phyloP scores from a whole-genome alignment of 441 rosid genomes.

The Bruguiera hainesii region DNA sequence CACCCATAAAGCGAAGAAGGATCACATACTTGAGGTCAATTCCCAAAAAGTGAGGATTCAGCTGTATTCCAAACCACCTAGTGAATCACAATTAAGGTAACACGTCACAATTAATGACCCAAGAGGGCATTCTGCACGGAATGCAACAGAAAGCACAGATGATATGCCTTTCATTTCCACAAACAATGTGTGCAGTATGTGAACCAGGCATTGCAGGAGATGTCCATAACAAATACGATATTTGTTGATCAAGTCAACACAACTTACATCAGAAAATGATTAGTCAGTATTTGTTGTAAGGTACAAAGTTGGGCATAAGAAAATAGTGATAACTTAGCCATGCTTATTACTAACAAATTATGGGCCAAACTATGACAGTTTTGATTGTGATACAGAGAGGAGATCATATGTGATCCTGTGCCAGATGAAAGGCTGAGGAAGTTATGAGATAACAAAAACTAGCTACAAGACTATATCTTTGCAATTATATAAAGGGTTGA shows the following conservation, averaged over 20 bases:
- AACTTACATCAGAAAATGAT: not conserved
- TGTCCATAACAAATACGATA: not conserved
- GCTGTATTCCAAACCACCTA: slow-evolving; percentile 95
- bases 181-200: not conserved
- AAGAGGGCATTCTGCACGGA: slow-evolving; percentile 6
- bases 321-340: not conserved
- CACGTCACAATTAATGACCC: slow-evolving; percentile 5
- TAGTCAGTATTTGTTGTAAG: not conserved
- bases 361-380: not conserved
- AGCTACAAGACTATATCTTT: not conserved
- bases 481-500: not conserved
- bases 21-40: slow-evolving; percentile 81
- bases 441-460: not conserved
- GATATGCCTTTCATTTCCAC: slow-evolving; percentile 13
- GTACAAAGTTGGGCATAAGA: not conserved
- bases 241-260: not conserved
- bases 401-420: not conserved
- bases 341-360: not conserved
- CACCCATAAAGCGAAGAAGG: not conserved
- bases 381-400: not conserved
- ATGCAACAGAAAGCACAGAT: slow-evolving; percentile 11
- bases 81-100: slow-evolving; percentile 21
- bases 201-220: not conserved
- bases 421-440: not conserved
- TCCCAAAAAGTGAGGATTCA: slow-evolving; percentile 78